A percentile compares a stretch with the other conserved stretches of the same genome.
phyloP scores from a whole-genome alignment of 2,329 filamentous ascomycete genomes.

The Fusarium sp. region DNA sequence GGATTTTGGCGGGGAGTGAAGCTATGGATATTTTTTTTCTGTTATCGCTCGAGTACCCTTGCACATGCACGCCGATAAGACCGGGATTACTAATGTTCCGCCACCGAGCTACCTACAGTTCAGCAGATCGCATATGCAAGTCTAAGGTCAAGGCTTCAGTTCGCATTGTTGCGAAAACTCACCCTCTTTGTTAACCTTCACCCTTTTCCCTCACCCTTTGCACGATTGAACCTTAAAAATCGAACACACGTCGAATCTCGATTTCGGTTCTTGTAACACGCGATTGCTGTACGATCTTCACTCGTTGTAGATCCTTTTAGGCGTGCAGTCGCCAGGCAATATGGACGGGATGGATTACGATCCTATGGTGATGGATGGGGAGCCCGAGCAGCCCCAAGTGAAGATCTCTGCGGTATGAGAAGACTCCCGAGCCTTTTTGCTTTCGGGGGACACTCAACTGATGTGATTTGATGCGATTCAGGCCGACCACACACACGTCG shows the following conservation, averaged over 20 bases:
- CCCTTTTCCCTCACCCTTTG: constrained; percentile 1
- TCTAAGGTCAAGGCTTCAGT: constrained; percentile 33
- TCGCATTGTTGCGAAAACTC: constrained; percentile 43
- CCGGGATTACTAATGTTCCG: constrained; percentile 51
- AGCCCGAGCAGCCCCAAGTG: constrained; percentile 67
- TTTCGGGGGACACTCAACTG: constrained; percentile 25
- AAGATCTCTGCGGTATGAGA: constrained; percentile 69
- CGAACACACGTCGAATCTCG: not conserved
- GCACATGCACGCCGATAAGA: constrained; percentile 47
- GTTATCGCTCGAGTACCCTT: constrained; percentile 45
- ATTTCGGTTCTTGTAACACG: not conserved
- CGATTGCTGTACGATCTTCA: constrained; percentile 9
- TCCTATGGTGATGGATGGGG: constrained; percentile 69
- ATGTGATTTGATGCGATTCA: constrained; percentile 55
- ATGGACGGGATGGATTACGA: constrained; percentile 70
- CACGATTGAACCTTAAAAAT: not conserved
- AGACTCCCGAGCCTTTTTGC: constrained; percentile 5
- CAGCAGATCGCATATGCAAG: constrained; percentile 41
- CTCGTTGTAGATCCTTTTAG: constrained; percentile 14
- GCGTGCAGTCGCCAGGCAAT: constrained; percentile 36
- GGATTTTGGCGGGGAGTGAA: constrained; percentile 42
- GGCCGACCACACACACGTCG: constrained; percentile 84
- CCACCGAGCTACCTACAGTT: constrained; percentile 17
- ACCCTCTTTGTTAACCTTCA: constrained; percentile 23
- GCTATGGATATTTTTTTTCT: constrained; percentile 47